These are phyloP conservation scores for Cyphellophora attinorum DNA, from an alignment of 2,329 filamentous ascomycete species.

Conservation along the genomic window DNA sequence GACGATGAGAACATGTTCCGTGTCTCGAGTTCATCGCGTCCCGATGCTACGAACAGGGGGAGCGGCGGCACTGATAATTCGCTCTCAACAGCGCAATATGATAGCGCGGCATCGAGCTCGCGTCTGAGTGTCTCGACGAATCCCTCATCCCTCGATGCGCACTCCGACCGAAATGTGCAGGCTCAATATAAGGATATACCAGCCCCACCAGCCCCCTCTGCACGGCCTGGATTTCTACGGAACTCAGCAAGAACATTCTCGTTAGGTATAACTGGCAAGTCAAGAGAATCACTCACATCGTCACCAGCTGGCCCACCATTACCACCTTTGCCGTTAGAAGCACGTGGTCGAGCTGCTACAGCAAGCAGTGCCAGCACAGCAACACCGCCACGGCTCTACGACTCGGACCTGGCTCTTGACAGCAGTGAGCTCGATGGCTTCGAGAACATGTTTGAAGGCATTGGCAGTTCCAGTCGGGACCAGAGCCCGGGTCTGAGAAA, in stretches of 20 bases:
- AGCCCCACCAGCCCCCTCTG: slow-evolving; percentile 26
- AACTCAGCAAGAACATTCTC: slow-evolving; percentile 45
- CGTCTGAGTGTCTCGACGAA: slow-evolving; percentile 46
- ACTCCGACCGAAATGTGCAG: slow-evolving; percentile 28
- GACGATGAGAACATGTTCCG: slow-evolving; percentile 27
- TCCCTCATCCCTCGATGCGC: slow-evolving; percentile 44
- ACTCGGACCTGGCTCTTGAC: slow-evolving; percentile 32
- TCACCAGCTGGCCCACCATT: slow-evolving; percentile 7
- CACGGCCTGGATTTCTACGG: slow-evolving; percentile 27
- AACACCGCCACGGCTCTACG: slow-evolving; percentile 41
- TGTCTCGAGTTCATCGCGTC: slow-evolving; percentile 20
- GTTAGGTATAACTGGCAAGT: slow-evolving; percentile 33
- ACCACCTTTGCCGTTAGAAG: slow-evolving; percentile 15
- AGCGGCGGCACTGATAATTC: slow-evolving; percentile 41
- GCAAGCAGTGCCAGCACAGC: slow-evolving; percentile 42
- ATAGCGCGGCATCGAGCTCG: slow-evolving; percentile 37
- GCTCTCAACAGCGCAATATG: slow-evolving; percentile 34
- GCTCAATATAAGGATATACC: slow-evolving; percentile 31
- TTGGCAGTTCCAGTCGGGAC: slow-evolving; percentile 21
- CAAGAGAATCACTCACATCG: slow-evolving; percentile 21
- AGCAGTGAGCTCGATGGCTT: slow-evolving; percentile 34
- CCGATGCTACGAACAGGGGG: slow-evolving; percentile 29
- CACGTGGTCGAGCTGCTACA: slow-evolving; percentile 39
- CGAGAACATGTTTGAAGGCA: slow-evolving; percentile 42
- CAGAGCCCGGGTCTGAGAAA: neutral